phyloP scores from a whole-genome alignment of 2,329 filamentous ascomycete species.

The Phyllosticta ampelicida region DNA sequence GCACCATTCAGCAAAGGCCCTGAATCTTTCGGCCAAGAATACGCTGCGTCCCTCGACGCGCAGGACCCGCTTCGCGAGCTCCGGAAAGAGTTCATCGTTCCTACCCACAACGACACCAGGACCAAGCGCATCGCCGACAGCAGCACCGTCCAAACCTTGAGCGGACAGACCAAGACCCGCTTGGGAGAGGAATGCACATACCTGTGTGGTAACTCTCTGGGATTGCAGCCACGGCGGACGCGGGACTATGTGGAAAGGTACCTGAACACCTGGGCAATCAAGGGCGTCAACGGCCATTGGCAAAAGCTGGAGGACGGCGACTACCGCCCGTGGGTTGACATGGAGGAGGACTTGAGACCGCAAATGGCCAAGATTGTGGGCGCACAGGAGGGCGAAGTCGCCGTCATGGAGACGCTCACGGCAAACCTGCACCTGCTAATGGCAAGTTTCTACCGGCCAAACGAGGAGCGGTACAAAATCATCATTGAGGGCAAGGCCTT shows the following conservation, averaged over 20 bases:
- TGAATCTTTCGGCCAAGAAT: conserved; percentile 21
- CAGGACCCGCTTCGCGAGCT: conserved; percentile 29
- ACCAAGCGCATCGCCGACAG: conserved; percentile 38
- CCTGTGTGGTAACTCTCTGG: conserved; percentile 82
- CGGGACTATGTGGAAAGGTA: conserved; percentile 58
- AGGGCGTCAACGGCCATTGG: conserved; percentile 81
- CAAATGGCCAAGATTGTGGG: conserved; percentile 67
- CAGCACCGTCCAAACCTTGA: conserved; percentile 1
- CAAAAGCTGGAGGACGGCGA: conserved; percentile 55
- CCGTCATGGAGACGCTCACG: conserved; percentile 80
- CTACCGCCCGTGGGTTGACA: conserved; percentile 62
- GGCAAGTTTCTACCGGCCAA: conserved; percentile 73
- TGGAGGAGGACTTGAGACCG: conserved; percentile 62
- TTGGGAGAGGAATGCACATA: conserved; percentile 49
- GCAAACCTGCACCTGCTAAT: conserved; percentile 72
- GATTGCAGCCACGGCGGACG: conserved; percentile 65
- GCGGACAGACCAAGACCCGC: conserved; percentile 7
- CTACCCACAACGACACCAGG: conserved; percentile 60
- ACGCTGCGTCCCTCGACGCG: conserved; percentile 24
- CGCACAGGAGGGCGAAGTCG: conserved; percentile 60
- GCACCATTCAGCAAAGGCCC: not conserved
- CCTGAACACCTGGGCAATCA: conserved; percentile 71
- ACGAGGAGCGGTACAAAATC: conserved; percentile 57
- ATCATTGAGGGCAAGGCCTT: conserved; percentile 87
- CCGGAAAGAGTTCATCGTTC: conserved; percentile 65